A percentile compares a stretch with the other conserved stretches of the same genome.
Conservation (phyloP, 768 basidiomycete species). For the Hydnum rufescens region DNA sequence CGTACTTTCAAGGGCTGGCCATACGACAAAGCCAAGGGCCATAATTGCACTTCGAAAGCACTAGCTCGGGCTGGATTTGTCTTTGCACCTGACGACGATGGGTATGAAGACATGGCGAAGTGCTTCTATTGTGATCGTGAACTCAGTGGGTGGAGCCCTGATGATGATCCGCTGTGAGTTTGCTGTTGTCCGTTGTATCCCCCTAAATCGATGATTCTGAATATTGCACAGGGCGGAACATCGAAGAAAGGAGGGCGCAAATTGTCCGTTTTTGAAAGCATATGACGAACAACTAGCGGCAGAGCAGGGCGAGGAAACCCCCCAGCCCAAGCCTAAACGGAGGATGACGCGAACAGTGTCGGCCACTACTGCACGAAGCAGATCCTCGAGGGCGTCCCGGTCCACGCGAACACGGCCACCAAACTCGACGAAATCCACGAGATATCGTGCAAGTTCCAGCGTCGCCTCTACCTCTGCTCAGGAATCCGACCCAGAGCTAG, state of each 20-base stretch:
- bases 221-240: background rate
- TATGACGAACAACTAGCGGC: background rate
- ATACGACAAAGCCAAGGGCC: constrained; percentile 38
- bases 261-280: background rate
- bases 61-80: constrained; percentile 84
- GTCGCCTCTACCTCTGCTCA: too few relatives aligned
- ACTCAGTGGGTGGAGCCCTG: constrained; percentile 70
- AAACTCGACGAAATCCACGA: too few relatives aligned
- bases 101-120: constrained; percentile 58
- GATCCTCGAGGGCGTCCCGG: too few relatives aligned
- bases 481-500: too few relatives aligned
- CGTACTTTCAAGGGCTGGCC: constrained; percentile 53
- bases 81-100: constrained; percentile 36
- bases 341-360: too few relatives aligned
- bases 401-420: too few relatives aligned
- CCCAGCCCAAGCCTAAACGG: too few relatives aligned
- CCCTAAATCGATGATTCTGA: background rate
- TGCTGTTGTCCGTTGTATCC: background rate
- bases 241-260: background rate
- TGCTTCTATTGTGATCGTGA: constrained; percentile 72
- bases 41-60: constrained; percentile 53
- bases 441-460: too few relatives aligned
- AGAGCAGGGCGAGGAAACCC: too few relatives aligned
- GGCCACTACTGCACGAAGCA: too few relatives aligned
- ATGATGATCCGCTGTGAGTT: constrained; percentile 72